Base-by-base conservation (phyloP, 1,139 yeast genomes). In the Debaryomyces coudertii region DNA sequence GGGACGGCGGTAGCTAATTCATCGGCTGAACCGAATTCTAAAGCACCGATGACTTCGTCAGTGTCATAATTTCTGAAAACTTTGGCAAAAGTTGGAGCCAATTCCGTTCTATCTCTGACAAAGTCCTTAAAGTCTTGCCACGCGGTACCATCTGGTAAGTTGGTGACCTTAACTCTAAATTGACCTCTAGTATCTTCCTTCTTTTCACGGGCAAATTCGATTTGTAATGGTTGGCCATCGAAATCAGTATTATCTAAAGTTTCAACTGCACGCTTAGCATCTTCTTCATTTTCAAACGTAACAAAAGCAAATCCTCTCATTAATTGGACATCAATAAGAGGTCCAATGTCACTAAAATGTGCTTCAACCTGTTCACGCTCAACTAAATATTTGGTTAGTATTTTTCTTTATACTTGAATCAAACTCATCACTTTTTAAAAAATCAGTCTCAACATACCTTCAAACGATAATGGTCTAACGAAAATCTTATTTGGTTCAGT, bases 51-150 rank as follows among this genome's bases (percentile, higher is more conserved):
- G 60, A 85, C 84, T 61, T 84, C 87, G 58, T 83, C 83, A 49
- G 69, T 55, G 43, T 74, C 79, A 55, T 70, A 71, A 59, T 82
- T 83, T 62, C 82, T 78, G 69, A 76, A 80, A 47, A 86, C 89
- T 68, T 85, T 83, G 56, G 88, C 87, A 66, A 84, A 87, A 41
- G 84, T 80, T 48, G 90, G 87, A 51, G 82, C 79, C 56, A 77
- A 68, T 54, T 79, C 81, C 58, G 82, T 77, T 61, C 82, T 82
- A 53, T 85, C 92, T 65, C 89, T 75, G 53, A 86, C 87, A 60
- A 83, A 82, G 69, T 87, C 95, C 69, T 87, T 87, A 62, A 87
- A 79, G 62, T 86, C 92, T 76, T 87, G 93, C 95, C 95, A 87
- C 45, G 90, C 85, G 47, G 88, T 78, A 52, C 85, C 84, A 56